phyloP scores from a whole-genome alignment of 371 early-diverging fungal genomes.

The Encephalitozoon cuniculi region DNA sequence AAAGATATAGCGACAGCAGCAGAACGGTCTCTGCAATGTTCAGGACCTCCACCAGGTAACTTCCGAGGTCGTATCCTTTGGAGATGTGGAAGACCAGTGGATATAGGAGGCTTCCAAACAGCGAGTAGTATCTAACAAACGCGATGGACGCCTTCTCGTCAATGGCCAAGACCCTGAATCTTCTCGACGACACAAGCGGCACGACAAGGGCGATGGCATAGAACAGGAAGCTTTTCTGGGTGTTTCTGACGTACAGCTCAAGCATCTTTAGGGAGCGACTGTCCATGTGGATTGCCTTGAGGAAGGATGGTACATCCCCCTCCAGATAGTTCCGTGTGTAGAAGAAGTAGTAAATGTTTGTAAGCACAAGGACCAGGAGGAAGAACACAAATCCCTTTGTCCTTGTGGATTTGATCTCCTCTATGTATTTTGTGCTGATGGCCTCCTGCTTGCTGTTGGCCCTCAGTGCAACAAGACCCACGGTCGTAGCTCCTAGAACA shows the following conservation, averaged over 20 bases:
- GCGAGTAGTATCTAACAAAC: neutral
- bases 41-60: neutral
- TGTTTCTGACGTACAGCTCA: neutral
- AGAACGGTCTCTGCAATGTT: neutral
- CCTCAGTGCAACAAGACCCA: neutral
- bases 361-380: neutral
- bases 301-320: neutral
- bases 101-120: neutral
- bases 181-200: neutral
- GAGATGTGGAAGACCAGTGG: neutral
- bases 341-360: neutral
- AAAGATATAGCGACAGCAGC: neutral
- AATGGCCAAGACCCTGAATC: neutral
- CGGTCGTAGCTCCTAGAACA: neutral
- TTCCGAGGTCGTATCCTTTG: neutral
- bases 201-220: neutral
- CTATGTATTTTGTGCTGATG: neutral
- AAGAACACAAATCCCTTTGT: neutral
- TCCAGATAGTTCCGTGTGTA: neutral
- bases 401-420: neutral
- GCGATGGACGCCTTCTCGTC: neutral
- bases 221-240: neutral
- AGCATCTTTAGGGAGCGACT: neutral
- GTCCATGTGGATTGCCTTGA: neutral
- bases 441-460: neutral